These are phyloP conservation scores for Leonotis leonurus DNA, from an alignment of 257 asterid genomes.

Conservation along the genomic window DNA sequence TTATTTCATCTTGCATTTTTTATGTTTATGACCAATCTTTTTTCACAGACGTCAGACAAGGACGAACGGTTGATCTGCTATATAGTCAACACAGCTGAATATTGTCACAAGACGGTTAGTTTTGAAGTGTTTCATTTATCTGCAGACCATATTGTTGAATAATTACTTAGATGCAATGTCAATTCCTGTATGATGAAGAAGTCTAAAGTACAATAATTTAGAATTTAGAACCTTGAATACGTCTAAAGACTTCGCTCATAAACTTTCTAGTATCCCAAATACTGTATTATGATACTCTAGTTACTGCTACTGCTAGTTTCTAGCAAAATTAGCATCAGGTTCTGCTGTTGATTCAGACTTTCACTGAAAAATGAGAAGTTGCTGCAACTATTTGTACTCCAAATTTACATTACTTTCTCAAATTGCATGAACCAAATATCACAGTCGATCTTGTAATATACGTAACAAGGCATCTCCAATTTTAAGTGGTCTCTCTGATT, in stretches of 20 bases:
- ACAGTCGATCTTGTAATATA: background rate
- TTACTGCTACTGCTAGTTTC: background rate
- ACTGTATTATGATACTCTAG: background rate
- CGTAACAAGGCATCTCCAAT: conserved; percentile 3
- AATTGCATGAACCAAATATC: conserved; percentile 7
- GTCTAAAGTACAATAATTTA: conserved; percentile 2
- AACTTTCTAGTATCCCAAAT: too few relatives aligned
- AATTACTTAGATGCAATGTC: background rate
- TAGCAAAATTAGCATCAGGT: background rate
- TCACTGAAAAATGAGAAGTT: background rate
- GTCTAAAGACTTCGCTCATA: too few relatives aligned
- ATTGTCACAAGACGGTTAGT: conserved; percentile 93
- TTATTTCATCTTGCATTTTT: too few relatives aligned
- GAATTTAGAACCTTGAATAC: background rate
- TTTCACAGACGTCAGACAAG: conserved; percentile 88
- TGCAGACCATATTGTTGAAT: background rate
- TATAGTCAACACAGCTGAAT: conserved; percentile 96
- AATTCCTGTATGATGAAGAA: conserved; percentile 5
- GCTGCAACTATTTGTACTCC: conserved; percentile 12
- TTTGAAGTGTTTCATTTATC: conserved; percentile 17
- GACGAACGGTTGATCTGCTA: conserved; percentile 92
- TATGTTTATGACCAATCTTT: conserved; percentile 7
- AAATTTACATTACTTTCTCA: background rate
- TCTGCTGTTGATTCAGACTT: background rate
- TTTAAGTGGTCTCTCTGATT: background rate